phyloP scores from a whole-genome alignment of 2,329 filamentous ascomycete species.

The Pseudogymnoascus sp. region DNA sequence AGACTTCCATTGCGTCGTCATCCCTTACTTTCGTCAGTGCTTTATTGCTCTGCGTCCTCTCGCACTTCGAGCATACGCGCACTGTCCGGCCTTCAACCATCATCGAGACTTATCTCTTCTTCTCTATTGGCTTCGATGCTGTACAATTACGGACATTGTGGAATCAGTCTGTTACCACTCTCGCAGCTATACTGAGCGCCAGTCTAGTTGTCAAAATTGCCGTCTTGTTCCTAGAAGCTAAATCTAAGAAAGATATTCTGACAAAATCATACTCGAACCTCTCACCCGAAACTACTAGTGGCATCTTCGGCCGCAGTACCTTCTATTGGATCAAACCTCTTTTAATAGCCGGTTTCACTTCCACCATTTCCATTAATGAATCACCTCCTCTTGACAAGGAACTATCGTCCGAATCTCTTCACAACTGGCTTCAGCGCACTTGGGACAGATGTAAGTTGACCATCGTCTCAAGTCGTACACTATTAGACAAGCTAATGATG shows the following conservation, averaged over 20 bases:
- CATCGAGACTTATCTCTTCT: constrained; percentile 33
- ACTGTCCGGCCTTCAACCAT: constrained; percentile 35
- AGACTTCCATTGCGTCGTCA: constrained; percentile 25
- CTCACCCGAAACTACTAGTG: constrained; percentile 24
- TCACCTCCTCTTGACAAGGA: background rate
- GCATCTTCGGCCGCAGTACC: constrained; percentile 27
- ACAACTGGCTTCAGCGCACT: background rate
- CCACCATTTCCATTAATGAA: background rate
- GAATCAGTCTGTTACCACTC: constrained; percentile 24
- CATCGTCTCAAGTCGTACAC: background rate
- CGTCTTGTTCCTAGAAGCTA: constrained; percentile 32
- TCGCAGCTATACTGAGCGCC: constrained; percentile 19
- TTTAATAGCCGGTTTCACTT: background rate
- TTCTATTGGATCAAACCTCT: constrained; percentile 31
- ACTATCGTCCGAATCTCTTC: background rate
- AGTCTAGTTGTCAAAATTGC: constrained; percentile 22
- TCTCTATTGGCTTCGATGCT: constrained; percentile 37
- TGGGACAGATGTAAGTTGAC: background rate
- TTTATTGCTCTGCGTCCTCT: constrained; percentile 25
- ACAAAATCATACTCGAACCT: constrained; percentile 17
- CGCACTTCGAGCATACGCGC: constrained; percentile 29
- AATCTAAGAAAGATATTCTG: constrained; percentile 33
- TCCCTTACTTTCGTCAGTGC: constrained; percentile 26
- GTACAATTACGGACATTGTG: constrained; percentile 36
- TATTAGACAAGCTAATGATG: background rate